Conservation (phyloP, 805 yeast species). For the Kurtzmaniella fragi region DNA sequence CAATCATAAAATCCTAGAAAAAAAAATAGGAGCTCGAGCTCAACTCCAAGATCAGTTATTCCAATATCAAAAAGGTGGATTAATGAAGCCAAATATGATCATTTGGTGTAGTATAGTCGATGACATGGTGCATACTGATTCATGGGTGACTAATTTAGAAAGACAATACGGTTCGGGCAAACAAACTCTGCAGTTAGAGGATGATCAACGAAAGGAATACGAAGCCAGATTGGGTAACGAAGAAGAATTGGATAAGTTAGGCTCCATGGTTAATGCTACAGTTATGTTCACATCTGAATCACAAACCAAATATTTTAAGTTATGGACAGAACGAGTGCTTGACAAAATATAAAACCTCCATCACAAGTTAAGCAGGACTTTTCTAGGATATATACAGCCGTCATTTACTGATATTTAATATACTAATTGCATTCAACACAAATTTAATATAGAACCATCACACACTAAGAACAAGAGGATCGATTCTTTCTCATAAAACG, state of each 20-base stretch:
- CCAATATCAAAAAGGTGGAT: slow-evolving; percentile 49
- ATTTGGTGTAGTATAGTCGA: slow-evolving; percentile 52
- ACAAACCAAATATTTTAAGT: slow-evolving; percentile 27
- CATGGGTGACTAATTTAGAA: slow-evolving; percentile 60
- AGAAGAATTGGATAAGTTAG: slow-evolving; percentile 26
- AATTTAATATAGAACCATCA: too few species aligned
- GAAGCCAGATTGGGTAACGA: slow-evolving; percentile 28
- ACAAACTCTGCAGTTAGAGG: slow-evolving; percentile 3
- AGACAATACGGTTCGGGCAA: slow-evolving; percentile 27
- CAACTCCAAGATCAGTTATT: slow-evolving; percentile 48
- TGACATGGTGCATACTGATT: slow-evolving; percentile 48
- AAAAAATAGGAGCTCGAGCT: slow-evolving; percentile 45
- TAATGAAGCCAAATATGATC: slow-evolving; percentile 43
- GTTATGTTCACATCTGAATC: slow-evolving; percentile 22
- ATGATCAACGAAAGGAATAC: slow-evolving; percentile 18
- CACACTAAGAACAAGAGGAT: too few species aligned
- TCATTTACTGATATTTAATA: slow-evolving; percentile 12
- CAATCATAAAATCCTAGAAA: slow-evolving; percentile 41
- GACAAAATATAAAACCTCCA: slow-evolving; percentile 1
- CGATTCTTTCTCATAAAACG: too few species aligned
- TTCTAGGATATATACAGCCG: too few species aligned
- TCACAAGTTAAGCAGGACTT: background rate
- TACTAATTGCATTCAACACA: slow-evolving; percentile 5
- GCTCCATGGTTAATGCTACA: slow-evolving; percentile 30
- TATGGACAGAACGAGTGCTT: slow-evolving; percentile 22